Base-by-base conservation (phyloP, 2,329 filamentous ascomycete genomes). In the Colletotrichum camelliae region DNA sequence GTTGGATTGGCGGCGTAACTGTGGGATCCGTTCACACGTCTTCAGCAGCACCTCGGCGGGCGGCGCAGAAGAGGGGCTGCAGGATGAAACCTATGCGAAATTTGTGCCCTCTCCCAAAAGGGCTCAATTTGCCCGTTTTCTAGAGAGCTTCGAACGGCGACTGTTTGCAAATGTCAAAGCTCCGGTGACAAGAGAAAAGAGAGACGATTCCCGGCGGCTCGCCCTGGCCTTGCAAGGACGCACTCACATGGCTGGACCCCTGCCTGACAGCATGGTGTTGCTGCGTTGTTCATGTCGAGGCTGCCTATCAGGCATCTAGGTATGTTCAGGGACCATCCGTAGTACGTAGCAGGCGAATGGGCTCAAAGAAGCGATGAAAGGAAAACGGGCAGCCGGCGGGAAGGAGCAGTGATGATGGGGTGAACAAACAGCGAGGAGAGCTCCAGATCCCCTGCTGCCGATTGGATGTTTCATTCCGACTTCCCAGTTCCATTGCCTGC, bases 391-490 rank as follows among this genome's bases (percentile, higher is more conserved):
- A 52, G 43, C n/a, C 18, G n/a, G 39, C 16, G 15, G n/a, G 33
- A 33, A 35, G 29, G 24, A 61, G 60, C 61, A 58, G 24, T 18
- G 55, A 29, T 16, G 21, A 58, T 29, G 60, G 33, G 33, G 60
- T 65, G 48, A 68, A 33, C 67, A 69, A 69, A 61, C 55, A 70
- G 35, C 55, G 13, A 67, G 55, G 72, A 27, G 18, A 37, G 52
- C 7, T 39, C 24, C 10, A 58, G 27, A 21, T 64, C 39, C 27
- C 27, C 16, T 24, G 31, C 27, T 57, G 64, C 39, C 55, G 70
- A 75, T 75, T 73, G 73, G 73, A 7, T 24, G 57, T 67, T 73
- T 67, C n/a, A 33, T 55, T 55, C 69, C 72, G 62, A 67, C 70
- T 27, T 39, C 27, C 58, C 58, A 61, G 58, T 7, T n/a, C 43